Evolutionary conservation across 345 rosid genomes (phyloP).

Genomic region (Kandelia obovata): DNA sequence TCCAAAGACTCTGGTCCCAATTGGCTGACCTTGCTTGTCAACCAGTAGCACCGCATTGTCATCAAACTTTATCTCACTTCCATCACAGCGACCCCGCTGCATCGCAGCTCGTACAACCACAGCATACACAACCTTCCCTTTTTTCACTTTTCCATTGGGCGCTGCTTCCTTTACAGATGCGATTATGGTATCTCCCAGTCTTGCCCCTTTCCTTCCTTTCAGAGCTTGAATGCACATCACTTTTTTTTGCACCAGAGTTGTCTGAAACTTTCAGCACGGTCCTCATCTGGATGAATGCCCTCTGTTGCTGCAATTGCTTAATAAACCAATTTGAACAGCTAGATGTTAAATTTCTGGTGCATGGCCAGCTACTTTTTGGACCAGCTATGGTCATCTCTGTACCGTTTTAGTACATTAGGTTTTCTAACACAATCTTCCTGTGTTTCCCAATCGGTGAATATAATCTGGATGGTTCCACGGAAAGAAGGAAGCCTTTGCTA

Average conservation of each 20-base stretch:
- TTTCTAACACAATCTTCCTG: too few relatives aligned
- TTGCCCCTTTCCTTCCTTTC: constrained; percentile 71
- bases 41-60: constrained; percentile 81
- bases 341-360: neutral
- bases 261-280: constrained; percentile 80
- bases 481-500: neutral
- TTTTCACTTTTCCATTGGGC: constrained; percentile 92
- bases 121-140: constrained; percentile 75
- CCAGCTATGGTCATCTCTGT: too few relatives aligned
- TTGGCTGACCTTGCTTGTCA: constrained; percentile 69
- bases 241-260: constrained; percentile 85
- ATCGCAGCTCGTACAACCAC: constrained; percentile 86
- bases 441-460: neutral
- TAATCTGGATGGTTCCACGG: neutral
- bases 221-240: constrained; percentile 85
- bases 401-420: too few relatives aligned
- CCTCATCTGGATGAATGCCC: constrained; percentile 89
- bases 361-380: too few relatives aligned
- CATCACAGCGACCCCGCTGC: constrained; percentile 81
- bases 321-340: neutral
- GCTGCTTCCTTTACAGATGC: constrained; percentile 88
- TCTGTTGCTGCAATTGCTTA: constrained; percentile 40
- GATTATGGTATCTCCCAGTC: constrained; percentile 72
- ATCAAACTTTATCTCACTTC: constrained; percentile 82
- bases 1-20: constrained; percentile 77